phyloP scores from a whole-genome alignment of 1,139 yeast genomes.

The Chernovozyma aurita region DNA sequence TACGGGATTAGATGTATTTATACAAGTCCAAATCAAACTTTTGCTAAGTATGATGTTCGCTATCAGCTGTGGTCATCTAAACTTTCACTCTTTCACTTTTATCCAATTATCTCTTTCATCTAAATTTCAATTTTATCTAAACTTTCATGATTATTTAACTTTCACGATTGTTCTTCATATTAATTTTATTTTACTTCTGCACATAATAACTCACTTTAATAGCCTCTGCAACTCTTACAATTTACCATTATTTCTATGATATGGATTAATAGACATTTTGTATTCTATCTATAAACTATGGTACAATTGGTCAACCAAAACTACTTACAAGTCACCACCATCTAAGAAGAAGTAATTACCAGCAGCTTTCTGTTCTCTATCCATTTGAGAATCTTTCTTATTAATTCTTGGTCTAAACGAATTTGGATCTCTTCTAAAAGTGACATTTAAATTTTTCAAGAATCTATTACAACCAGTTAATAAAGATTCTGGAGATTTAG shows the following conservation, averaged over 20 bases:
- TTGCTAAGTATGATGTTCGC: too few relatives aligned
- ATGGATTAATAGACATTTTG: background rate
- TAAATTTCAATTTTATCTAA: too few relatives aligned
- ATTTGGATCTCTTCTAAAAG: slow-evolving; percentile 98
- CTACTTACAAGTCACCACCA: slow-evolving; percentile 30
- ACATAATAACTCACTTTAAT: too few relatives aligned
- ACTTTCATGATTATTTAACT: too few relatives aligned
- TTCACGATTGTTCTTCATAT: too few relatives aligned
- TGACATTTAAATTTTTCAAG: slow-evolving; percentile 94
- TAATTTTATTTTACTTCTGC: too few relatives aligned
- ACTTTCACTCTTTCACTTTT: too few relatives aligned
- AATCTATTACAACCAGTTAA: slow-evolving; percentile 96
- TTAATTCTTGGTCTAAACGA: slow-evolving; percentile 98
- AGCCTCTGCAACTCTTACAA: too few relatives aligned
- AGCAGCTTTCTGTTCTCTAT: slow-evolving; percentile 84
- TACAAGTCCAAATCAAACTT: too few relatives aligned
- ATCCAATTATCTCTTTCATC: too few relatives aligned
- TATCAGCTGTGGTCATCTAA: too few relatives aligned
- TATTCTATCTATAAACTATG: slow-evolving; percentile 2
- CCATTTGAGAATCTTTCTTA: slow-evolving; percentile 97
- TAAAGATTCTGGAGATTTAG: slow-evolving; percentile 85
- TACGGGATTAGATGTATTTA: too few relatives aligned
- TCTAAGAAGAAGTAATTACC: slow-evolving; percentile 98
- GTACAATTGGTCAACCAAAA: slow-evolving; percentile 2
- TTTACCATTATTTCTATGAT: background rate